These are phyloP conservation scores for Harrya chromipes DNA, from an alignment of 768 basidiomycete genomes.

Conservation along the genomic window DNA sequence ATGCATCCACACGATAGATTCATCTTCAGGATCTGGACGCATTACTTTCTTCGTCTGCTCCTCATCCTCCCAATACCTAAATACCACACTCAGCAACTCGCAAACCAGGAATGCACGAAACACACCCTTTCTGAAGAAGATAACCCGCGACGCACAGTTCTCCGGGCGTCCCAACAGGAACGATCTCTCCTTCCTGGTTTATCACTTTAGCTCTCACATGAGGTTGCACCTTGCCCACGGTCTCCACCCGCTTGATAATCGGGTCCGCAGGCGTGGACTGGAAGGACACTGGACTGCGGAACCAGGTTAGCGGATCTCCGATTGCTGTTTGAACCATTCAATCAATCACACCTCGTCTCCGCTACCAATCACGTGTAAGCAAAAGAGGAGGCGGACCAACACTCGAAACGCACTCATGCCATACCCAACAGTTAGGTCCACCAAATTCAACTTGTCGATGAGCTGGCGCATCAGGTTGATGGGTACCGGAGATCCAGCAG, in stretches of 20 bases:
- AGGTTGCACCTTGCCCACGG: conserved; percentile 72
- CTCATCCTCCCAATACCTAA: conserved; percentile 79
- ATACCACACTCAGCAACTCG: conserved; percentile 1
- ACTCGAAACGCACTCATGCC: conserved; percentile 70
- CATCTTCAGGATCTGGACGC: conserved; percentile 46
- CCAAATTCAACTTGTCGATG: conserved; percentile 63
- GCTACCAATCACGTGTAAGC: conserved; percentile 40
- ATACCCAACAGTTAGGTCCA: conserved; percentile 73
- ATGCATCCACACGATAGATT: conserved; percentile 73
- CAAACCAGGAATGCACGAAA: neutral
- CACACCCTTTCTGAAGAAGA: conserved; percentile 73
- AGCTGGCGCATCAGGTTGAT: conserved; percentile 76
- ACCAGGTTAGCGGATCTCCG: neutral
- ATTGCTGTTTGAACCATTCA: neutral
- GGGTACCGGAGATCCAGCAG: conserved; percentile 75
- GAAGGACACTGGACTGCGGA: conserved; percentile 72
- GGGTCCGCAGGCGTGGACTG: conserved; percentile 71
- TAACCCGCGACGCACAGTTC: conserved; percentile 77
- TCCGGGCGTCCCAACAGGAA: conserved; percentile 72
- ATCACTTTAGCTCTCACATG: conserved; percentile 77
- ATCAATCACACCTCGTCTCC: conserved; percentile 55
- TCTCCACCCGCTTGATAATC: conserved; percentile 73
- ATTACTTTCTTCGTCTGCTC: conserved; percentile 62
- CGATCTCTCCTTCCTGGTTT: conserved; percentile 52
- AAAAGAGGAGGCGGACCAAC: neutral